Percentiles rank a stretch among this genome's conserved stretches.
These are phyloP conservation scores for Syzygium aromaticum DNA, from an alignment of 345 rosid genomes.

Conservation along the genomic window DNA sequence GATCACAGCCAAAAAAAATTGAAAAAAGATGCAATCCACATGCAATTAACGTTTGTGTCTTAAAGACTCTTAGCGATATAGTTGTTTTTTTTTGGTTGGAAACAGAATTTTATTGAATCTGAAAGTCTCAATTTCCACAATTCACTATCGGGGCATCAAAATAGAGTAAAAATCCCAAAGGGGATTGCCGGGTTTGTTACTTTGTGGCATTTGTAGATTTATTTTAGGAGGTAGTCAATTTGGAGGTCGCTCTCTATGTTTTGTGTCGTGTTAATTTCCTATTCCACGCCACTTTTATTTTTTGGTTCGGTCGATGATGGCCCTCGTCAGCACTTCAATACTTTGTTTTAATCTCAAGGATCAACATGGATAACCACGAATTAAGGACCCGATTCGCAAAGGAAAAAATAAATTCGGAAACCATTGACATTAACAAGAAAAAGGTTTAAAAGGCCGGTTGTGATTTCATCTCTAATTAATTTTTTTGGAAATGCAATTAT, in stretches of 20 bases:
- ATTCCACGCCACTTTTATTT: background rate
- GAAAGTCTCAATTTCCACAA: too few species aligned
- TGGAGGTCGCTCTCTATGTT: background rate
- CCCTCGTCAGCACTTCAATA: background rate
- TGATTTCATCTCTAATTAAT: background rate
- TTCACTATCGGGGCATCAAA: too few species aligned
- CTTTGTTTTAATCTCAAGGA: background rate
- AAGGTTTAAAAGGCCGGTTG: background rate
- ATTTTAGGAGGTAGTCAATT: background rate
- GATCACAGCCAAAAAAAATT: background rate
- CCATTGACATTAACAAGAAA: background rate
- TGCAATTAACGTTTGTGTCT: background rate
- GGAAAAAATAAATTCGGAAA: background rate
- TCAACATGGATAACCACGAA: background rate
- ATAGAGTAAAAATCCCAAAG: too few species aligned
- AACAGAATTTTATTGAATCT: too few species aligned
- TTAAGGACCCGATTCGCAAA: background rate
- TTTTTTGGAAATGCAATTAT: background rate
- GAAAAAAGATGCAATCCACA: background rate
- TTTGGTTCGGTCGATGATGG: background rate
- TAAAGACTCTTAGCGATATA: background rate
- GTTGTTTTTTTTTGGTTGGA: too few species aligned
- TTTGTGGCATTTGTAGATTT: background rate
- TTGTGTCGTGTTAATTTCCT: background rate
- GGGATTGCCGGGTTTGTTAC: background rate